phyloP scores from a whole-genome alignment of 352 stramenopile genomes.

The Globisporangium viniferum region DNA sequence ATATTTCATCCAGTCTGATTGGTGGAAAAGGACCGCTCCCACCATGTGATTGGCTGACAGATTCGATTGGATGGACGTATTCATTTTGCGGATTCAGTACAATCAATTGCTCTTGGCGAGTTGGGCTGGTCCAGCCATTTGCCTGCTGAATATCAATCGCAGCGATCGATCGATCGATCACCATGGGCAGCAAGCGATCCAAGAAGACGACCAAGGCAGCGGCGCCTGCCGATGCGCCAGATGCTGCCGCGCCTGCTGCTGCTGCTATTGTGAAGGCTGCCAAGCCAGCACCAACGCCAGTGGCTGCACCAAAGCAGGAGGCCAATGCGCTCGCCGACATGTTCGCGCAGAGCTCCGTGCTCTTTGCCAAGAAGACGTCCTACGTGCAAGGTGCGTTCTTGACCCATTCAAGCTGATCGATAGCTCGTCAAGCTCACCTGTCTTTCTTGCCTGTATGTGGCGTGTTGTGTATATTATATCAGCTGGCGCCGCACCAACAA shows the following conservation, averaged over 20 bases:
- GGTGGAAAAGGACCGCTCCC: slow-evolving; percentile 1
- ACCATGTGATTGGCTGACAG: slow-evolving; percentile 3
- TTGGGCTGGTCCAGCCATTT: slow-evolving; percentile 32
- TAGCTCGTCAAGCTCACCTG: background rate
- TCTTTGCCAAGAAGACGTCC: slow-evolving; percentile 64
- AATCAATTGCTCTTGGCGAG: background rate
- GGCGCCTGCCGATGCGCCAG: background rate
- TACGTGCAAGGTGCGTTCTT: slow-evolving; percentile 28
- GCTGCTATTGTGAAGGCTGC: slow-evolving; percentile 9
- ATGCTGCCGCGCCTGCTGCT: background rate
- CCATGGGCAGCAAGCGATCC: slow-evolving; percentile 39
- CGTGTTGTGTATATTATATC: background rate
- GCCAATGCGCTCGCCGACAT: slow-evolving; percentile 36
- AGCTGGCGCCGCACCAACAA: background rate
- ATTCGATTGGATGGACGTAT: slow-evolving; percentile 15
- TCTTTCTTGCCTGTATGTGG: background rate
- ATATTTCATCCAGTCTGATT: slow-evolving; percentile 10
- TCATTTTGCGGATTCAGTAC: slow-evolving; percentile 14
- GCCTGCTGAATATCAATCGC: background rate
- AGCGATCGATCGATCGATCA: slow-evolving; percentile 7
- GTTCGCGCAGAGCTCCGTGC: slow-evolving; percentile 57
- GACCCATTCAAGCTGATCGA: background rate
- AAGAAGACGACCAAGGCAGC: slow-evolving; percentile 21
- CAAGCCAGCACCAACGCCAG: slow-evolving; percentile 17
- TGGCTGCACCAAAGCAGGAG: slow-evolving; percentile 21